Evolutionary conservation across 352 stramenopile species (phyloP).

Genomic region (Phytophthora melonis): DNA sequence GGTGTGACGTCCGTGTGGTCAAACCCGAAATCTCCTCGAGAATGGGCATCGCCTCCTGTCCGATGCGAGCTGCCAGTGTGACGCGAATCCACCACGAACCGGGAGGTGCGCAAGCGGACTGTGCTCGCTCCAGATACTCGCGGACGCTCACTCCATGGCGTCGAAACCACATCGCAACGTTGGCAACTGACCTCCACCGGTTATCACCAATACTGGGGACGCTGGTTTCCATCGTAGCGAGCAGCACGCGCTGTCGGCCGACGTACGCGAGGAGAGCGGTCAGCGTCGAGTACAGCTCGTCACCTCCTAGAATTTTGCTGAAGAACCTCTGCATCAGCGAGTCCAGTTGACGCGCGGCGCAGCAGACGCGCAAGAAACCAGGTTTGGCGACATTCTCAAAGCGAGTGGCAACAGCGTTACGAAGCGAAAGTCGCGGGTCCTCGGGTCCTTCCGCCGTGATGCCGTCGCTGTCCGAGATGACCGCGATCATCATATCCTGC

Average conservation of each 20-base stretch:
- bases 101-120: conserved; percentile 18
- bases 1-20: conserved; percentile 6
- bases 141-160: conserved; percentile 29
- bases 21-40: conserved; percentile 31
- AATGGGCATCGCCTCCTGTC: conserved; percentile 25
- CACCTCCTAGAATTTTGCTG: conserved; percentile 21
- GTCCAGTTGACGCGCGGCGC: conserved; percentile 31
- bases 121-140: conserved; percentile 22
- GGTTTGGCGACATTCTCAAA: conserved; percentile 31
- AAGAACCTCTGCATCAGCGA: conserved; percentile 36
- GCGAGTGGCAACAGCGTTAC: conserved; percentile 31
- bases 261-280: conserved; percentile 34
- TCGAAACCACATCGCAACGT: conserved; percentile 32
- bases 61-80: conserved; percentile 28
- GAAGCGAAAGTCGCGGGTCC: conserved; percentile 26
- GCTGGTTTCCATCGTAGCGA: conserved; percentile 26
- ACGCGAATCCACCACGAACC: conserved; percentile 37
- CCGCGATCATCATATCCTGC: conserved; percentile 28
- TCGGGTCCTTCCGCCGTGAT: conserved; percentile 20
- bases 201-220: conserved; percentile 19
- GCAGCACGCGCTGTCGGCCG: conserved; percentile 27
- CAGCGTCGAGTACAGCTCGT: conserved; percentile 32
- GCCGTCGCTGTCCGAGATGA: conserved; percentile 31
- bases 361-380: conserved; percentile 32
- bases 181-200: conserved; percentile 29